Base-by-base conservation (phyloP, 1,284 basidiomycete species). In the Malassezia caprae region DNA sequence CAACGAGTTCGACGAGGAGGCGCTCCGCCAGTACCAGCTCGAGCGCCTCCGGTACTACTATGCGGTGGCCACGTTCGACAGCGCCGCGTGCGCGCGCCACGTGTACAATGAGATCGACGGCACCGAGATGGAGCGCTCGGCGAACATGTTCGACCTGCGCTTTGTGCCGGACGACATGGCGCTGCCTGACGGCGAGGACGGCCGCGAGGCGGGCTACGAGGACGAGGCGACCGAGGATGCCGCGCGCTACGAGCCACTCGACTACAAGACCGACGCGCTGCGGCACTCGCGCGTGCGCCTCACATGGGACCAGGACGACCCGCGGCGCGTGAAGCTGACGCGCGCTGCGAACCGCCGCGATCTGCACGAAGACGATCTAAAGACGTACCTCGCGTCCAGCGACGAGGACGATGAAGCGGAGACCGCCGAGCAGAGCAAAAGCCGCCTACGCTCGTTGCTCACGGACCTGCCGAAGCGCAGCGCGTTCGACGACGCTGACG, bases 271-370 rank as follows among this genome's bases (percentile, higher is more conserved):
- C 1, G 89, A 93, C 72, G 90, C 91, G 7, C 82, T 99, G n/a
- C 85, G 94, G 8, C 91, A 98, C 75, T 98, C 94, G 12, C 91
- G 90, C 78, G 93, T 98, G 63, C 93, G 88, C 70, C 80, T 98
- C 24, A 96, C 93, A 8, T 99, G 94, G 94, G 94, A 98, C 69
- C 88, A 91, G 61, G 94, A 98, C 75, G 93, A 98, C 68, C 85
- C 88, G 2, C 87, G 93, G 71, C 85, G 94, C 17, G 81, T 80
- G 58, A 83, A 84, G 55, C 68, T 94, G 43, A 89, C 70, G 4
- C 61, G 63, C 5, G 55, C 64, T 41, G 63, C 61, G 13, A 62
- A 49, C 21, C 59, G 56, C 31, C 60, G 65, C 15, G 62, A 69
- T 34, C 53, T 74, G 21, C 50, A 64, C 1, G 70, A 74, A 27